phyloP scores from a whole-genome alignment of 2,329 filamentous ascomycete species.

The Tetracladium maxilliforme region DNA sequence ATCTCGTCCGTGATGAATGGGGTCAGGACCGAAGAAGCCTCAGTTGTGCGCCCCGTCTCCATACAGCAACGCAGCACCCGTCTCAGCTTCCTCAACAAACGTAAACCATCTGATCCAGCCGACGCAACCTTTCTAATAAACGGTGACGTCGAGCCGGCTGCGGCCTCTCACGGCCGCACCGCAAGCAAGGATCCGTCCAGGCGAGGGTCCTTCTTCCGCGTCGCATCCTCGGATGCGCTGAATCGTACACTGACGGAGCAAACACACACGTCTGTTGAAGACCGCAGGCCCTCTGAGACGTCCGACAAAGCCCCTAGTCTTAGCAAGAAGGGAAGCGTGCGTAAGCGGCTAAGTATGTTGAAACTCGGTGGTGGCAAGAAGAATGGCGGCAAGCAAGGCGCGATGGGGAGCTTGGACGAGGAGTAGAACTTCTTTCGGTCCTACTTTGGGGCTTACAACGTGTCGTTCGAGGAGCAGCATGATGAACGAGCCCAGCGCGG shows the following conservation, averaged over 20 bases:
- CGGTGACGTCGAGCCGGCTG: slow-evolving; percentile 1
- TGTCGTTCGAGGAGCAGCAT: too few species aligned
- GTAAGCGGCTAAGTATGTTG: slow-evolving; percentile 14
- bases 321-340: slow-evolving; percentile 14
- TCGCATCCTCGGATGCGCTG: neutral
- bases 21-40: slow-evolving; percentile 7
- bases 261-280: slow-evolving; percentile 7
- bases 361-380: too few species aligned
- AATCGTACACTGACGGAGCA: slow-evolving; percentile 4
- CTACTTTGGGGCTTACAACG: too few species aligned
- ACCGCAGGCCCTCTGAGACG: slow-evolving; percentile 7
- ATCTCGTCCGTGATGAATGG: slow-evolving; percentile 10
- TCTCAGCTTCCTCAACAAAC: slow-evolving; percentile 8
- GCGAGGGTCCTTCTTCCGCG: slow-evolving; percentile 1
- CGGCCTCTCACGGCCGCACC: neutral
- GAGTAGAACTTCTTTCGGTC: too few species aligned
- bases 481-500: too few species aligned
- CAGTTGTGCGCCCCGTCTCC: slow-evolving; percentile 1
- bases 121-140: slow-evolving; percentile 1
- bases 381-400: too few species aligned
- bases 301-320: neutral
- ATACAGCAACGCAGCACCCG: slow-evolving; percentile 3
- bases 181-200: slow-evolving; percentile 1
- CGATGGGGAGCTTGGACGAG: slow-evolving; percentile 40
- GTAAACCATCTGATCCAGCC: neutral